Conservation (phyloP, 345 rosid genomes). For the Eucalyptus regnans region DNA sequence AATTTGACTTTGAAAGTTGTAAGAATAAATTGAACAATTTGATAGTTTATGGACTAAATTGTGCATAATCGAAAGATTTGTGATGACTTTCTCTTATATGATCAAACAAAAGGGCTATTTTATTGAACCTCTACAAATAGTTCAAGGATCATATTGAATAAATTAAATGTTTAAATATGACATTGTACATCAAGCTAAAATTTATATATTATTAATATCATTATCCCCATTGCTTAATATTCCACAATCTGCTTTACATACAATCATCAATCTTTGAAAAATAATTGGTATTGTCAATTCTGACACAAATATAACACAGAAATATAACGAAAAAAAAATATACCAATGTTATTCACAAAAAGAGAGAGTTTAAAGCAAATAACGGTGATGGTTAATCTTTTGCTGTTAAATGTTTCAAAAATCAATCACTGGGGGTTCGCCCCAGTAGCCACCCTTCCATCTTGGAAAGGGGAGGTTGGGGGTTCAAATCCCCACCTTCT, state of each 20-base stretch:
- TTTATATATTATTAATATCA: not conserved
- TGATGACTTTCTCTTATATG: not conserved
- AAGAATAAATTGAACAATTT: not conserved
- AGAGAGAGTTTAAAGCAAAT: not conserved
- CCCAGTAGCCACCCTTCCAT: too few relatives aligned
- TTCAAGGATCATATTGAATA: accelerated
- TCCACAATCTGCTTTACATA: not conserved
- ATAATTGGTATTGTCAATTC: not conserved
- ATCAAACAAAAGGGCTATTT: not conserved
- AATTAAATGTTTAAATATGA: not conserved
- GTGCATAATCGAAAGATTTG: accelerated
- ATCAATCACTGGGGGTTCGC: not conserved
- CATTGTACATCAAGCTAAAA: not conserved
- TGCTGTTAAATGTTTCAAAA: not conserved
- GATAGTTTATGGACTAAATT: not conserved
- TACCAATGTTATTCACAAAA: not conserved
- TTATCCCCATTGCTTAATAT: not conserved
- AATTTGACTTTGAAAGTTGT: not conserved
- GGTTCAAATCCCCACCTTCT: too few relatives aligned
- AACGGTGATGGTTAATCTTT: not conserved
- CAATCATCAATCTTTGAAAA: not conserved
- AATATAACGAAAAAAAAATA: not conserved
- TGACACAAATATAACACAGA: not conserved
- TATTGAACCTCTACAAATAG: not conserved
- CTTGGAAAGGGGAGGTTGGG: too few relatives aligned